Conservation (phyloP, 148 eudicot species). For the Talinum fruticosum region DNA sequence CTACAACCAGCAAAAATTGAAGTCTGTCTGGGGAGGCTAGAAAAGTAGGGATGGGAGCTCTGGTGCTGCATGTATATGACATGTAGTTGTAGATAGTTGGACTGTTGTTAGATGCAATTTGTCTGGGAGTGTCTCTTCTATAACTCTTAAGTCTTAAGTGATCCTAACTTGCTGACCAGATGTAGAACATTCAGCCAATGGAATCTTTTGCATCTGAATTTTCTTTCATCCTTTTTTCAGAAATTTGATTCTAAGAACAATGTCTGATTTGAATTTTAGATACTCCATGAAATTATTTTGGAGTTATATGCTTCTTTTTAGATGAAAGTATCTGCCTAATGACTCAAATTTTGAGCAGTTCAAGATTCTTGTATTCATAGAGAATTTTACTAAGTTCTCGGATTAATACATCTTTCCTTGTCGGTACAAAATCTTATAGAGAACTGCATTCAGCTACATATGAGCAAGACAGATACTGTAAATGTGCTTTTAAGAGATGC, state of each 20-base stretch:
- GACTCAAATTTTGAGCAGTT: background rate
- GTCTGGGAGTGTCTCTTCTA: background rate
- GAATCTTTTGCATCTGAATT: background rate
- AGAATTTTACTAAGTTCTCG: too few species aligned
- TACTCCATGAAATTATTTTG: too few species aligned
- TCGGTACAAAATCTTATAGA: constrained; percentile 94
- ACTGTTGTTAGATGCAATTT: background rate
- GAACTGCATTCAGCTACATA: constrained; percentile 77
- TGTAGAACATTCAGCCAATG: background rate
- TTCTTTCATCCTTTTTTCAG: background rate
- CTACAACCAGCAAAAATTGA: too few species aligned
- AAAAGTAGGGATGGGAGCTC: background rate
- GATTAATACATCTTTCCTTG: constrained; percentile 4
- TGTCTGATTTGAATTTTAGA: background rate
- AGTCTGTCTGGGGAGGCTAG: too few species aligned
- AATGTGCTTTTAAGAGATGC: constrained; percentile 56
- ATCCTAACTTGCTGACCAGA: background rate
- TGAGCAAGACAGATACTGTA: constrained; percentile 77
- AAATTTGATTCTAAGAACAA: too few species aligned
- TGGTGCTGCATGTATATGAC: background rate
- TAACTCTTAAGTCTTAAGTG: background rate
- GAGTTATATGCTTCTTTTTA: too few species aligned
- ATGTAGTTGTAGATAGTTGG: background rate
- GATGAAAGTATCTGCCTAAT: background rate
- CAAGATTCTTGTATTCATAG: background rate